Evolutionary conservation across 352 stramenopile genomes (phyloP).

Genomic region (Pythium dissotocum): DNA sequence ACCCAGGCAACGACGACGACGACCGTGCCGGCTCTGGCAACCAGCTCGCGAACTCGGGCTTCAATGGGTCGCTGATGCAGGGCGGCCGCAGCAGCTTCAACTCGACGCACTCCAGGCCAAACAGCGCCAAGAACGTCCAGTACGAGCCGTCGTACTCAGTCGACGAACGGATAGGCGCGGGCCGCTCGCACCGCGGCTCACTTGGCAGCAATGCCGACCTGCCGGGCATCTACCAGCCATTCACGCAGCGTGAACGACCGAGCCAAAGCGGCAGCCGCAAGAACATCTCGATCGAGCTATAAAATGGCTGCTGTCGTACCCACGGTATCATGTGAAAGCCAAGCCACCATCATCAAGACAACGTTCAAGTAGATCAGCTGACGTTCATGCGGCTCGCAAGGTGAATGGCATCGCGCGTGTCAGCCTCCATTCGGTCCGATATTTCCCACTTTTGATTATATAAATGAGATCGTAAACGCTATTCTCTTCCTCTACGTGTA

Average conservation of each 20-base stretch:
- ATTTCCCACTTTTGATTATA: conserved; percentile 9
- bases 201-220: conserved; percentile 18
- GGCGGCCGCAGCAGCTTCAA: conserved; percentile 25
- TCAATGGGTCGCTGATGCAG: conserved; percentile 5
- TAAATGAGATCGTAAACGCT: conserved; percentile 3
- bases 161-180: conserved; percentile 21
- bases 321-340: too few relatives aligned
- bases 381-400: too few relatives aligned
- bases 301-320: neutral
- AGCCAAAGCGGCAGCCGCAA: conserved; percentile 25
- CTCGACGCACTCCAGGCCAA: conserved; percentile 25
- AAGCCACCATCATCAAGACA: neutral
- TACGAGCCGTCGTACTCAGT: conserved; percentile 17
- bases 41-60: conserved; percentile 14
- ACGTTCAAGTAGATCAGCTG: too few relatives aligned
- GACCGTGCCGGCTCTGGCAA: conserved; percentile 3
- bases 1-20: conserved; percentile 10
- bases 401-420: neutral
- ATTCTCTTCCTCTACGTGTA: neutral
- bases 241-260: conserved; percentile 18
- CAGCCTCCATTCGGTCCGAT: neutral
- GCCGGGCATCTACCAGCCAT: conserved; percentile 18
- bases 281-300: conserved; percentile 29
- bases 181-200: conserved; percentile 1
- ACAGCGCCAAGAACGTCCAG: conserved; percentile 24